phyloP scores from a whole-genome alignment of 352 stramenopile genomes.

The Globisporangium acanthophoron region DNA sequence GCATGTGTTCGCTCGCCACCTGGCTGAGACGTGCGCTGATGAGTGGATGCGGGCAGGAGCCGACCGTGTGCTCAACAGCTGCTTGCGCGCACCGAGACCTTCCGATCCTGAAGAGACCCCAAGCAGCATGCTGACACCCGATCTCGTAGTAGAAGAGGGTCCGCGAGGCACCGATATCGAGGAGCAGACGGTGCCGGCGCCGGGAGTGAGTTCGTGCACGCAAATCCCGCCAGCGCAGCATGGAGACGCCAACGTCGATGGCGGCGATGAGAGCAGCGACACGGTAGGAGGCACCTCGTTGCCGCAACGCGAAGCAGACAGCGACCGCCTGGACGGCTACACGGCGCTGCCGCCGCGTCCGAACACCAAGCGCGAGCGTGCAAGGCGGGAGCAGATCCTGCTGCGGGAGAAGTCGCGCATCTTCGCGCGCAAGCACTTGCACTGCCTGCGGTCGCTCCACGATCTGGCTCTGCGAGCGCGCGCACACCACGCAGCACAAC shows the following conservation, averaged over 20 bases:
- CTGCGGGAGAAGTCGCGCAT: slow-evolving; percentile 10
- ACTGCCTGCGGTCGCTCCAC: slow-evolving; percentile 10
- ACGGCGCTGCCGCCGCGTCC: slow-evolving; percentile 1
- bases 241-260: neutral
- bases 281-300: neutral
- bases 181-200: neutral
- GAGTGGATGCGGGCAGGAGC: slow-evolving; percentile 20
- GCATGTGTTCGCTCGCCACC: neutral
- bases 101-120: neutral
- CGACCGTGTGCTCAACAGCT: slow-evolving; percentile 5
- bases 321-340: neutral
- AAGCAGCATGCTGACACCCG: neutral
- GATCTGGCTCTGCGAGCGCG: slow-evolving; percentile 4
- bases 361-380: slow-evolving; percentile 5
- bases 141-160: neutral
- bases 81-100: neutral
- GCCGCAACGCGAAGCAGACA: neutral
- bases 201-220: neutral
- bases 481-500: slow-evolving; percentile 7
- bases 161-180: slow-evolving; percentile 6
- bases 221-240: neutral
- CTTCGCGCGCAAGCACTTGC: slow-evolving; percentile 15
- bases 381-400: slow-evolving; percentile 6
- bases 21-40: slow-evolving; percentile 14
- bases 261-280: neutral